Percentiles rank a stretch among this genome's conserved stretches.
Conservation (phyloP, 495 filamentous ascomycete genomes). For the Chlorociboria aeruginascens region DNA sequence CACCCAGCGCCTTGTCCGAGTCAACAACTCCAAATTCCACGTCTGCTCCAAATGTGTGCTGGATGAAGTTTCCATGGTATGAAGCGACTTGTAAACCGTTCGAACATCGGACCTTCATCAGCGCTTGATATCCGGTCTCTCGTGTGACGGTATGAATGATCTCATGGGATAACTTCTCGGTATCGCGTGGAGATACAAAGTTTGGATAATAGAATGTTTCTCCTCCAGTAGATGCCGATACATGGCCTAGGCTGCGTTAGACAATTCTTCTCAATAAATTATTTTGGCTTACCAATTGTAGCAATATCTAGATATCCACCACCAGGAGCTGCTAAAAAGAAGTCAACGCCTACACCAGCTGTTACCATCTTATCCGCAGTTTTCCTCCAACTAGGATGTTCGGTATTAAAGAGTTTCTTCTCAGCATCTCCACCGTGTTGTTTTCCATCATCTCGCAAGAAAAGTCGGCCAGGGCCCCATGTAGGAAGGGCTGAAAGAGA, state of each 20-base stretch:
- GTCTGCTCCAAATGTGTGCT: conserved; percentile 89
- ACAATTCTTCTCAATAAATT: neutral
- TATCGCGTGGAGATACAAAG: conserved; percentile 78
- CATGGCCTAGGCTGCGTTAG: conserved; percentile 38
- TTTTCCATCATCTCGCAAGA: conserved; percentile 79
- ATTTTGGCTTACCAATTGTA: conserved; percentile 62
- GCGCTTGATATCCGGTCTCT: conserved; percentile 89
- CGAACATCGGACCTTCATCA: conserved; percentile 98
- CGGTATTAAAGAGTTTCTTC: conserved; percentile 82
- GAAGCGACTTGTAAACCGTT: conserved; percentile 89
- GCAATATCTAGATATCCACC: conserved; percentile 91
- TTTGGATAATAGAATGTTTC: conserved; percentile 95
- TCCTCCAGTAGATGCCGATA: conserved; percentile 71
- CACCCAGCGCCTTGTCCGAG: conserved; percentile 83
- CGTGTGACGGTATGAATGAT: conserved; percentile 78
- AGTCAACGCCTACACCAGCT: conserved; percentile 76
- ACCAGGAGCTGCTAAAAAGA: conserved; percentile 84
- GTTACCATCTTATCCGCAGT: conserved; percentile 79
- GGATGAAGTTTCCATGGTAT: conserved; percentile 93
- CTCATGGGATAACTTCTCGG: conserved; percentile 71
- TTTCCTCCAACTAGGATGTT: conserved; percentile 75
- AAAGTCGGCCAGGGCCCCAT: conserved; percentile 75
- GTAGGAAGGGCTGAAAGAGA: conserved; percentile 75
- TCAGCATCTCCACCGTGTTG: conserved; percentile 79
- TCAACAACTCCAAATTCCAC: conserved; percentile 90